A percentile compares a stretch with the other conserved stretches of the same genome.
phyloP scores from a whole-genome alignment of 2,329 filamentous ascomycete genomes.

The Epichloe aotearoae region DNA sequence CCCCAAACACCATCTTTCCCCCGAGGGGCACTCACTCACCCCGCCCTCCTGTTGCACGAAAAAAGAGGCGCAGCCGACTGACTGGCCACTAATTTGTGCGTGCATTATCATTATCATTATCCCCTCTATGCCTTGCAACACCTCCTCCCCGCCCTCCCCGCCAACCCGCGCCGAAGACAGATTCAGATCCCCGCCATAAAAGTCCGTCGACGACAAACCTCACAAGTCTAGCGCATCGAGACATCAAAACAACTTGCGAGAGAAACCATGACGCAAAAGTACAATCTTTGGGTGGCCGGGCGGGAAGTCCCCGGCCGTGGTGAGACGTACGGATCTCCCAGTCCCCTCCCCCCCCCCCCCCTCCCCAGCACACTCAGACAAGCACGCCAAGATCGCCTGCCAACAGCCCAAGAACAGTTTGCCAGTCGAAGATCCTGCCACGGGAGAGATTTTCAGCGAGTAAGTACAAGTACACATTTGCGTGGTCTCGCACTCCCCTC shows the following conservation, averaged over 20 bases:
- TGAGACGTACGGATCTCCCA: neutral
- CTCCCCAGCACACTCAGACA: neutral
- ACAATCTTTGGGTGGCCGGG: constrained; percentile 6
- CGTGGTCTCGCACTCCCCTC: neutral
- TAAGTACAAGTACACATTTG: constrained; percentile 20
- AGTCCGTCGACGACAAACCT: neutral
- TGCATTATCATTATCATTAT: too few relatives aligned
- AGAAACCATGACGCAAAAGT: neutral
- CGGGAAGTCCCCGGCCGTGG: constrained; percentile 3
- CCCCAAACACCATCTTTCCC: too few relatives aligned
- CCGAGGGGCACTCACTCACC: too few relatives aligned
- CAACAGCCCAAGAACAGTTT: constrained; percentile 25
- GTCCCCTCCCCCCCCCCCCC: too few relatives aligned
- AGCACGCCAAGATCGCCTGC: neutral
- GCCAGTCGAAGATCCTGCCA: constrained; percentile 39
- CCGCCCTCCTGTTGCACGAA: too few relatives aligned
- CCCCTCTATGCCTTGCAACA: too few relatives aligned
- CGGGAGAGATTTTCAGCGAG: constrained; percentile 37
- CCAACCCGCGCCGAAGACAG: too few relatives aligned
- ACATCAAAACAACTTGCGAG: neutral
- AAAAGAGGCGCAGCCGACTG: too few relatives aligned
- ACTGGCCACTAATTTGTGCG: too few relatives aligned
- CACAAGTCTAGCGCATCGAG: neutral
- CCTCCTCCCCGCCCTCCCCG: too few relatives aligned
- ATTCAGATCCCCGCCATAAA: too few relatives aligned